Percentiles rank a stretch among this genome's conserved stretches.
Conservation (phyloP, 768 basidiomycete species). For the Pleurotus platypus region DNA sequence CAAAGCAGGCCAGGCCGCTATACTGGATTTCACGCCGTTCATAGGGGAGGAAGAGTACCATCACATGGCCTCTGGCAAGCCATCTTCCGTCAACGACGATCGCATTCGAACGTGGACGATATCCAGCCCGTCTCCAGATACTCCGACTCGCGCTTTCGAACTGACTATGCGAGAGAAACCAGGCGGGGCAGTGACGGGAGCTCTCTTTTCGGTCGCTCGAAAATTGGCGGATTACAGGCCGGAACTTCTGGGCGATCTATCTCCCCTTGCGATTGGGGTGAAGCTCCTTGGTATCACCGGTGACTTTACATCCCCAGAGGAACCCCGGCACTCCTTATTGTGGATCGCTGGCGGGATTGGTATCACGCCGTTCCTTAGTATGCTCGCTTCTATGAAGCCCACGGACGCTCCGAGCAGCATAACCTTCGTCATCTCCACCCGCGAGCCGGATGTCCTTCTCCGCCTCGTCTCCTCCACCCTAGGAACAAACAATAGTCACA, state of each 20-base stretch:
- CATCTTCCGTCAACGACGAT: constrained; percentile 52
- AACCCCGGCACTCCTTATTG: constrained; percentile 27
- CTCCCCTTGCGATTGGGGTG: constrained; percentile 34
- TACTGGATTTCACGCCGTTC: constrained; percentile 51
- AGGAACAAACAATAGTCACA: constrained; percentile 7
- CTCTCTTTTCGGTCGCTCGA: constrained; percentile 46
- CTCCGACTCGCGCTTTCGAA: constrained; percentile 26
- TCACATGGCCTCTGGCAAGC: constrained; percentile 47
- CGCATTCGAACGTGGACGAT: constrained; percentile 65
- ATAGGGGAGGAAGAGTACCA: constrained; percentile 42
- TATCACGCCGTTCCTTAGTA: constrained; percentile 58
- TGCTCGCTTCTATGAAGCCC: constrained; percentile 30
- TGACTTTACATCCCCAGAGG: constrained; percentile 37
- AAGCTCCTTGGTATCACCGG: constrained; percentile 53
- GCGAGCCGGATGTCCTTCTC: constrained; percentile 50
- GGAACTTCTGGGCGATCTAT: constrained; percentile 36
- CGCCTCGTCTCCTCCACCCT: constrained; percentile 34
- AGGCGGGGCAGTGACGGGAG: constrained; percentile 51
- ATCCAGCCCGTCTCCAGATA: constrained; percentile 29
- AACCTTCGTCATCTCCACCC: constrained; percentile 45
- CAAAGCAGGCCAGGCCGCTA: constrained; percentile 47
- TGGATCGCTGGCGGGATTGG: constrained; percentile 70
- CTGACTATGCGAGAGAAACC: constrained; percentile 55
- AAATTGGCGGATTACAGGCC: constrained; percentile 35
- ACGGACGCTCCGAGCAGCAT: constrained; percentile 29